These are phyloP conservation scores for Rubroboletus satanas DNA, from an alignment of 768 basidiomycete genomes.

Conservation along the genomic window DNA sequence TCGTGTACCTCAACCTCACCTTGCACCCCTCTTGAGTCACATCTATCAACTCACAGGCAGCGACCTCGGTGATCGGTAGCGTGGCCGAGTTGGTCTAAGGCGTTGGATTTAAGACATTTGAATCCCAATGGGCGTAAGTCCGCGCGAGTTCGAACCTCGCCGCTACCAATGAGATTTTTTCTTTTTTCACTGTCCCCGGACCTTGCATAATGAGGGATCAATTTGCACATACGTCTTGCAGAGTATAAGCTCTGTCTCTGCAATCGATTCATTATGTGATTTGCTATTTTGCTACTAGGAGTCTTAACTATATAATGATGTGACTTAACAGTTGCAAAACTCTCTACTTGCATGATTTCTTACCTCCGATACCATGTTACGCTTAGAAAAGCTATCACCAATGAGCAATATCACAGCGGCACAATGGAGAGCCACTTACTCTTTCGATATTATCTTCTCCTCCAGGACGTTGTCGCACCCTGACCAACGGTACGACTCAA, in stretches of 20 bases:
- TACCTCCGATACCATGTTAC: neutral
- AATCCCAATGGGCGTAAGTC: slow-evolving; percentile 80
- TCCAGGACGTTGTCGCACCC: slow-evolving; percentile 66
- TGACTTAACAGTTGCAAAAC: neutral
- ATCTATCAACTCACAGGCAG: neutral
- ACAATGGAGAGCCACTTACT: slow-evolving; percentile 25
- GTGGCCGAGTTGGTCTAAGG: slow-evolving; percentile 91
- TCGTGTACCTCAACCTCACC: no score
- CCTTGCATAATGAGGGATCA: neutral
- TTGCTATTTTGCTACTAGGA: neutral
- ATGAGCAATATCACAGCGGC: neutral
- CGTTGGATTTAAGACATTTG: slow-evolving; percentile 81
- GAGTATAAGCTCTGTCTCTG: neutral
- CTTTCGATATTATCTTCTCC: slow-evolving; percentile 56
- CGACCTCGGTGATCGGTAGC: slow-evolving; percentile 40
- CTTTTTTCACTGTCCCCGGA: neutral
- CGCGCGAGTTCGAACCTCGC: slow-evolving; percentile 93
- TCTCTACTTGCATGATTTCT: neutral
- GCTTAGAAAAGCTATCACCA: slow-evolving; percentile 28
- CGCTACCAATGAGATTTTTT: slow-evolving; percentile 51
- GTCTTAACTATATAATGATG: neutral
- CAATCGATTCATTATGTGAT: neutral
- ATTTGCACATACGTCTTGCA: neutral
- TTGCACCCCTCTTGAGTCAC: neutral
- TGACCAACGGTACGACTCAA: slow-evolving; percentile 20